phyloP scores from a whole-genome alignment of 169 alveolate species.

The Eimeria brunetti region DNA sequence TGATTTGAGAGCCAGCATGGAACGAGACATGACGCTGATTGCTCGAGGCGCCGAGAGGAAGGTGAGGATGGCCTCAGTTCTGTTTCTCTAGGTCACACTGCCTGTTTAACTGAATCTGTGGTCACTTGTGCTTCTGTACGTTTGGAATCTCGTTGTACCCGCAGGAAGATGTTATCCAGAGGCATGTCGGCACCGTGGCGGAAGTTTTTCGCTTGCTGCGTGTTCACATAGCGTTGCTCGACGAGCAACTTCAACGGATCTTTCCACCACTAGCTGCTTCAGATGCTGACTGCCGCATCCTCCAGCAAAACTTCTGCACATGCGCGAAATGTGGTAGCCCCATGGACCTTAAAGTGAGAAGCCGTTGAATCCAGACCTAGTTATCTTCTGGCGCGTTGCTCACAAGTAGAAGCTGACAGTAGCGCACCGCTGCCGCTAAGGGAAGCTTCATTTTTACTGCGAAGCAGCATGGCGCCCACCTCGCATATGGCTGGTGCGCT shows the following conservation, averaged over 20 bases:
- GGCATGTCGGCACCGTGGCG: constrained; percentile 53
- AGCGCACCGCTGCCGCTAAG: not conserved
- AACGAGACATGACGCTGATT: constrained; percentile 78
- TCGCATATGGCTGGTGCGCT: no score
- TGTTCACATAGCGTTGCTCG: constrained; percentile 52
- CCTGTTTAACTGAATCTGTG: not conserved
- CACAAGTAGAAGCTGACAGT: not conserved
- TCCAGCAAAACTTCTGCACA: constrained; percentile 26
- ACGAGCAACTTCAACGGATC: constrained; percentile 22
- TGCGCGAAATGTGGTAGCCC: constrained; percentile 59
- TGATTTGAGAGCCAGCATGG: constrained; percentile 82
- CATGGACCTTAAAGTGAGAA: constrained; percentile 61
- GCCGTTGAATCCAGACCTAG: not conserved
- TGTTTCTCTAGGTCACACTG: not conserved
- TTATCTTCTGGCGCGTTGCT: not conserved
- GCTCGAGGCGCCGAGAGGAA: constrained; percentile 75
- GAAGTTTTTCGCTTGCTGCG: constrained; percentile 26
- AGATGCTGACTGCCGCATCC: constrained; percentile 29
- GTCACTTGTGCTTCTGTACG: not conserved
- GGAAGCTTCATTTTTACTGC: not conserved
- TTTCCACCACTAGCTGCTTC: constrained; percentile 58
- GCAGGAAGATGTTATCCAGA: constrained; percentile 47
- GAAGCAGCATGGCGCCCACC: not conserved
- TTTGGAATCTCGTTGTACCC: not conserved
- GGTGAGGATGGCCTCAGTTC: constrained; percentile 45